These are phyloP conservation scores for Leptomonas seymouri DNA, from an alignment of 208 protist species.

Conservation along the genomic window DNA sequence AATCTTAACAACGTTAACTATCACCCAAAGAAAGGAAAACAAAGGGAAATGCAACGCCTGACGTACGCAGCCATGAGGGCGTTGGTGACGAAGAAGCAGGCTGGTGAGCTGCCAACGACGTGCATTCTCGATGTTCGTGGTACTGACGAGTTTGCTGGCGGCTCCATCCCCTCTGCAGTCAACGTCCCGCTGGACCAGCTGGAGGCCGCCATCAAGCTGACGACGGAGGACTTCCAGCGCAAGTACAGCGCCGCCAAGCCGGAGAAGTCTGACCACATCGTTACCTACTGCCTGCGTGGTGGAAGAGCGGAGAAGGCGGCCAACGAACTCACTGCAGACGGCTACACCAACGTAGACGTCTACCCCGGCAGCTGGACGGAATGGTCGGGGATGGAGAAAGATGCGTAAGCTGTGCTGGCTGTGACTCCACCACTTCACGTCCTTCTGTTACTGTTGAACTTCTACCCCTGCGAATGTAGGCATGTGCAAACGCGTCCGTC, in stretches of 20 bases:
- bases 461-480: too few species aligned
- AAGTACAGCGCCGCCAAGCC: slow-evolving; percentile 51
- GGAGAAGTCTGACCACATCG: slow-evolving; percentile 43
- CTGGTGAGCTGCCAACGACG: slow-evolving; percentile 34
- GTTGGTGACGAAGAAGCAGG: slow-evolving; percentile 52
- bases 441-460: too few species aligned
- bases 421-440: neutral
- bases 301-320: slow-evolving; percentile 59
- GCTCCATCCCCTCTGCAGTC: slow-evolving; percentile 58
- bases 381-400: slow-evolving; percentile 56
- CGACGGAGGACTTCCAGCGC: slow-evolving; percentile 45
- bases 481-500: too few species aligned
- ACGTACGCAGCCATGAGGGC: slow-evolving; percentile 62
- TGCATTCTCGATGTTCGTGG: slow-evolving; percentile 68
- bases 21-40: neutral
- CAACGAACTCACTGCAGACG: slow-evolving; percentile 30
- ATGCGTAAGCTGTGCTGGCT: neutral
- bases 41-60: slow-evolving; percentile 47
- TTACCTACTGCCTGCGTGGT: slow-evolving; percentile 71
- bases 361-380: slow-evolving; percentile 81
- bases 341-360: slow-evolving; percentile 64
- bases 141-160: slow-evolving; percentile 51
- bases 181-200: slow-evolving; percentile 72
- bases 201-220: slow-evolving; percentile 42
- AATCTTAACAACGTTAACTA: neutral